These are phyloP conservation scores for Exutisphaerella laricina DNA, from an alignment of 2,329 filamentous ascomycete genomes.

Conservation along the genomic window DNA sequence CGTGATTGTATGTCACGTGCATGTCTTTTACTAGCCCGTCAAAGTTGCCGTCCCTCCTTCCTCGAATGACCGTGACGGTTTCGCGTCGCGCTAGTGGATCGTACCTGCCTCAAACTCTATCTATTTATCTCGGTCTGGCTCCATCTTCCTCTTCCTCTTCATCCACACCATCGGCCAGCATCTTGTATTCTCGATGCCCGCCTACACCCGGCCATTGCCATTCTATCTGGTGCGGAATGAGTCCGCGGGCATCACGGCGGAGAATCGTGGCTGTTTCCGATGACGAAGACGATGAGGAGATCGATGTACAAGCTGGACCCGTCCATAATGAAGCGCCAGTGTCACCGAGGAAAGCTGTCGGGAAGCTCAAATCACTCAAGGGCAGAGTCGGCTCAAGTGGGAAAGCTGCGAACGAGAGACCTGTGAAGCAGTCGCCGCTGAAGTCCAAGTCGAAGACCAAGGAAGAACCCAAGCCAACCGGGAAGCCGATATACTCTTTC, in stretches of 20 bases:
- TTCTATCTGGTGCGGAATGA: conserved; percentile 25
- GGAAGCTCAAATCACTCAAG: conserved; percentile 22
- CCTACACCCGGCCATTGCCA: neutral
- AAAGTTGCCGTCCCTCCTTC: too few relatives aligned
- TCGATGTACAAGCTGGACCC: conserved; percentile 8
- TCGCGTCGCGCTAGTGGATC: too few relatives aligned
- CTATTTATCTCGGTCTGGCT: neutral
- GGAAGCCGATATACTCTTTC: conserved; percentile 45
- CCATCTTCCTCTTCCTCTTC: neutral
- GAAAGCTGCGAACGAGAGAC: conserved; percentile 2
- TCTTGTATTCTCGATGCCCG: neutral
- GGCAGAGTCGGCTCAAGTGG: conserved; percentile 6
- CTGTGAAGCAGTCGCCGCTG: conserved; percentile 17
- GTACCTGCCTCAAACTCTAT: neutral
- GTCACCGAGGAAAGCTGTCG: conserved; percentile 15
- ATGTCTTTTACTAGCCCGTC: too few relatives aligned
- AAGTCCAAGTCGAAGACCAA: conserved; percentile 28
- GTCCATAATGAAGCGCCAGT: too few relatives aligned
- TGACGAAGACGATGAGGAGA: conserved; percentile 21
- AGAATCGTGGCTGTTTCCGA: conserved; percentile 25
- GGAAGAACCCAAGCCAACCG: conserved; percentile 35
- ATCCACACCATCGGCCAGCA: neutral
- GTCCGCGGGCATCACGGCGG: conserved; percentile 25
- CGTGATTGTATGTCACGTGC: too few relatives aligned
- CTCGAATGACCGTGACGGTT: too few relatives aligned